phyloP scores from a whole-genome alignment of 345 rosid species.

The Eutrema heterophyllum region DNA sequence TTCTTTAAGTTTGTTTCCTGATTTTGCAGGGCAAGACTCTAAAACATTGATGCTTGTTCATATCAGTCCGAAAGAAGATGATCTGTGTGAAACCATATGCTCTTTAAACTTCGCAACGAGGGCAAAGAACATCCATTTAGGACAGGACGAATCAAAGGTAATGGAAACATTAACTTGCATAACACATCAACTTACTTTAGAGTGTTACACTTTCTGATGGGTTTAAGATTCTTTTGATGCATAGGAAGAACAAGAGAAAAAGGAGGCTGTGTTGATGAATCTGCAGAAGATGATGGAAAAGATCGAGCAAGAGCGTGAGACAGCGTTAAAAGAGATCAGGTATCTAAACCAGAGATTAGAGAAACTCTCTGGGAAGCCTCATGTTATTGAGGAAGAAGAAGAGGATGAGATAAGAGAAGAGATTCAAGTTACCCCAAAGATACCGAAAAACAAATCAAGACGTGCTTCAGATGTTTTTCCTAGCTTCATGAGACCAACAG shows the following conservation, averaged over 20 bases:
- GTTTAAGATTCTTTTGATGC: not conserved
- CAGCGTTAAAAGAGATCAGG: slow-evolving; percentile 33
- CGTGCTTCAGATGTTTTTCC: slow-evolving; percentile 42
- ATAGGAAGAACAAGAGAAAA: slow-evolving; percentile 50
- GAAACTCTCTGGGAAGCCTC: slow-evolving; percentile 35
- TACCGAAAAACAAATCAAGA: slow-evolving; percentile 26
- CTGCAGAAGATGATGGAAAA: slow-evolving; percentile 43
- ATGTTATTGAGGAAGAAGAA: slow-evolving; percentile 30
- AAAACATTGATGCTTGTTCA: slow-evolving; percentile 84
- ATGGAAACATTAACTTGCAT: slow-evolving; percentile 7
- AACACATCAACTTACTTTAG: not conserved
- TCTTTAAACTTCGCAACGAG: slow-evolving; percentile 70
- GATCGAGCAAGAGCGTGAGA: slow-evolving; percentile 51
- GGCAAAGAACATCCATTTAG: slow-evolving; percentile 59
- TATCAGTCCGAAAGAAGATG: slow-evolving; percentile 77
- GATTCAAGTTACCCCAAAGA: slow-evolving; percentile 19
- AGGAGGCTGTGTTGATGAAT: slow-evolving; percentile 45
- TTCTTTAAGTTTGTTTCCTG: not conserved
- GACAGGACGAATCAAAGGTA: slow-evolving; percentile 51
- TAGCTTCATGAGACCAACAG: slow-evolving; percentile 74
- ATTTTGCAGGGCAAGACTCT: slow-evolving; percentile 63
- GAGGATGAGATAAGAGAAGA: slow-evolving; percentile 32
- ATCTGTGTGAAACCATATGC: slow-evolving; percentile 74
- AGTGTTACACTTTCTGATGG: slow-evolving; percentile 15
- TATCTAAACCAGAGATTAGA: slow-evolving; percentile 41